Evolutionary conservation across 1,284 basidiomycete genomes (phyloP).

Genomic region (Ustilago hordei): DNA sequence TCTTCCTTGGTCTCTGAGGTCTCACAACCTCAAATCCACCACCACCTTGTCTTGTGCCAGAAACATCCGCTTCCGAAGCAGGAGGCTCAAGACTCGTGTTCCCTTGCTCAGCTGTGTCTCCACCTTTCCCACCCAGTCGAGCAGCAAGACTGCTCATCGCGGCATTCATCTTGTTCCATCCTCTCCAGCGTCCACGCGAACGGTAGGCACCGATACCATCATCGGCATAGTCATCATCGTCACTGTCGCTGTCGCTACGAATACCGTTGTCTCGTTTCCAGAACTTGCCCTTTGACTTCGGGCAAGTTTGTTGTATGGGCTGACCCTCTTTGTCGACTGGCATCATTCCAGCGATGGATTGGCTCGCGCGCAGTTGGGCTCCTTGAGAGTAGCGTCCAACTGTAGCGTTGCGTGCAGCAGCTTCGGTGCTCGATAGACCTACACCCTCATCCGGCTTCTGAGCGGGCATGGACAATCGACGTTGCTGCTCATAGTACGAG

Average conservation of each 20-base stretch:
- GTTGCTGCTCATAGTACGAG: conserved; percentile 36
- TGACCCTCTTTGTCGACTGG: conserved; percentile 51
- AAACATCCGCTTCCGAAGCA: conserved; percentile 31
- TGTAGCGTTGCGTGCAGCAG: conserved; percentile 39
- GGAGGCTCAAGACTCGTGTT: conserved; percentile 50
- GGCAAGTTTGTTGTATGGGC: conserved; percentile 21
- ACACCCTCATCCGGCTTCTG: conserved; percentile 18
- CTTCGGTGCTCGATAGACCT: conserved; percentile 38
- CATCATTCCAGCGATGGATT: conserved; percentile 51
- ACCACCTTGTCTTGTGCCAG: conserved; percentile 22
- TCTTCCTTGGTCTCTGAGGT: conserved; percentile 34
- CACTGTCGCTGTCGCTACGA: conserved; percentile 36
- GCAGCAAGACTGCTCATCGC: conserved; percentile 42
- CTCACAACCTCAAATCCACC: conserved; percentile 58
- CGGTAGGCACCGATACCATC: conserved; percentile 21
- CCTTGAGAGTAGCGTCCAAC: conserved; percentile 40
- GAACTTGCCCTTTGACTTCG: conserved; percentile 39
- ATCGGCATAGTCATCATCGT: conserved; percentile 28
- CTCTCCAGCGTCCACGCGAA: conserved; percentile 52
- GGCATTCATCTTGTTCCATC: conserved; percentile 56
- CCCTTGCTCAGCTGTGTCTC: conserved; percentile 21
- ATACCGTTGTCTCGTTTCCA: conserved; percentile 35
- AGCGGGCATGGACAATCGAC: conserved; percentile 21
- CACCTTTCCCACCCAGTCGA: conserved; percentile 25
- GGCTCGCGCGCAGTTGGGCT: conserved; percentile 35